Conservation (phyloP, 176 grass and related monocot species). For the Typha latifolia region DNA sequence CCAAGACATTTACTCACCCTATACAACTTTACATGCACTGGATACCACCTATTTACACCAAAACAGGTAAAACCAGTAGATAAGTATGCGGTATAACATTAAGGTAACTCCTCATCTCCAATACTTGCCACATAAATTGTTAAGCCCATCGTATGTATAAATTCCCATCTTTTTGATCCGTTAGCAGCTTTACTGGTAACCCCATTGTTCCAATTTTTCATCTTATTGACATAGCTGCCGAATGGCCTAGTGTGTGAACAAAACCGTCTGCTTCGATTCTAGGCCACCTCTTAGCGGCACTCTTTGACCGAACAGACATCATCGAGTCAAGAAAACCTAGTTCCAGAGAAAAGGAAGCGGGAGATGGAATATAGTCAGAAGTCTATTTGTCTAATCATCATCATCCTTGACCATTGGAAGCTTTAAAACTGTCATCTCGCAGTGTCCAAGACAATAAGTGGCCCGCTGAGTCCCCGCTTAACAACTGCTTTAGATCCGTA, state of each 20-base stretch:
- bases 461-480: slow-evolving; percentile 75
- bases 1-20: slow-evolving; percentile 17
- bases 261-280: not conserved
- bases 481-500: slow-evolving; percentile 80
- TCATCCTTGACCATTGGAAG: slow-evolving; percentile 20
- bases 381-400: not conserved
- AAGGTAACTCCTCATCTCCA: not conserved
- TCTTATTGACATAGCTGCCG: not conserved
- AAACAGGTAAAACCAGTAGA: slow-evolving; percentile 23
- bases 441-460: slow-evolving; percentile 84
- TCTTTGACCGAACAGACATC: not conserved
- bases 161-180: not conserved
- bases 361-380: slow-evolving; percentile 1
- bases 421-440: slow-evolving; percentile 77
- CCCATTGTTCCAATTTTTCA: not conserved
- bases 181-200: not conserved
- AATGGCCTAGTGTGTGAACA: not conserved
- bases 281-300: not conserved
- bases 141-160: not conserved
- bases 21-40: slow-evolving; percentile 18
- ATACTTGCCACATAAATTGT: not conserved
- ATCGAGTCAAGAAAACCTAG: no score
- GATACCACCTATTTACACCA: slow-evolving; percentile 22
- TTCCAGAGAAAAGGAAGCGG: not conserved
- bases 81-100: not conserved